These are phyloP conservation scores for Myxozyma mucilagina DNA, from an alignment of 805 yeast genomes.

Conservation along the genomic window DNA sequence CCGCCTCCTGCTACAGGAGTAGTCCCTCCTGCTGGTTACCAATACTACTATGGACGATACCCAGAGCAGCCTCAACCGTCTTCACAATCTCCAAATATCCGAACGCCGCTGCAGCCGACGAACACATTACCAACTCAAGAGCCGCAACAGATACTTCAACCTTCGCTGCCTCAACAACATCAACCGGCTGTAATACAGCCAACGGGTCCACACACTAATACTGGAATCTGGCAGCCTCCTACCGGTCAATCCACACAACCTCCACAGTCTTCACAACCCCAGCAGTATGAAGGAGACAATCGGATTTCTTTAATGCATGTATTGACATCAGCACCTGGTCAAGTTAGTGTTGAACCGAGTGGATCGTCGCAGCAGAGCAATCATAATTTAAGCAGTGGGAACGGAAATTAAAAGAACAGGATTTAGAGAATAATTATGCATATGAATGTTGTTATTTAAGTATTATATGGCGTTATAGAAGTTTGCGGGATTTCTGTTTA, in stretches of 20 bases:
- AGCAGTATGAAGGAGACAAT: neutral
- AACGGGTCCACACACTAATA: too few species aligned
- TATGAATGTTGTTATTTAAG: too few species aligned
- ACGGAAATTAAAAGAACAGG: too few species aligned
- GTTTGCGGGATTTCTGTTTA: too few species aligned
- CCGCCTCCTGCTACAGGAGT: neutral
- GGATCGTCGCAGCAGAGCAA: neutral
- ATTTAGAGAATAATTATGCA: too few species aligned
- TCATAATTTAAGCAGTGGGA: too few species aligned
- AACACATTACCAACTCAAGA: neutral
- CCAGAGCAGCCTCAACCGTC: neutral
- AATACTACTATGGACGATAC: neutral
- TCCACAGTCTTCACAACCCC: constrained; percentile 2
- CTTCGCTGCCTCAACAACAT: neutral
- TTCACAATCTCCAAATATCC: neutral
- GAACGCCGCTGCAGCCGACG: neutral
- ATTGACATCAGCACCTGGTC: neutral
- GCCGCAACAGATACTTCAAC: neutral
- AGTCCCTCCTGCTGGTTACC: neutral
- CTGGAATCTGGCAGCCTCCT: too few species aligned
- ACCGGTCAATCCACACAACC: too few species aligned
- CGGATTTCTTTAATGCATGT: neutral
- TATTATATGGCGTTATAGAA: too few species aligned
- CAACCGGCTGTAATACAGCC: too few species aligned
- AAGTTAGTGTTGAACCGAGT: neutral